Conservation (phyloP, 768 basidiomycete species). For the Symmetrospora coprosmae region DNA sequence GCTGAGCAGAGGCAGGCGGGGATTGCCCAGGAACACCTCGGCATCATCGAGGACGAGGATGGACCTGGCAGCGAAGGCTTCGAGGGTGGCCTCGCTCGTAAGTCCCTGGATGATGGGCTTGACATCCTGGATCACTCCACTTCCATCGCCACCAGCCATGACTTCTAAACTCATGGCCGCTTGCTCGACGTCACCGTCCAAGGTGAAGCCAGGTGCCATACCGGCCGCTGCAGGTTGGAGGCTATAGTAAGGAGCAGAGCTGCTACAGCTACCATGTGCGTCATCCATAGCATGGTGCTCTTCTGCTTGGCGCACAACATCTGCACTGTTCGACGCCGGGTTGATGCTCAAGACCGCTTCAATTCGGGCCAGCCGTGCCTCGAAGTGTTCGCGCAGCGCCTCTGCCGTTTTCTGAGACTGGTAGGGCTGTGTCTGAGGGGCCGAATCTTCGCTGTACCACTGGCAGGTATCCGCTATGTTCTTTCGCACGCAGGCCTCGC, state of each 20-base stretch:
- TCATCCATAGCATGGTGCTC: slow-evolving; percentile 4
- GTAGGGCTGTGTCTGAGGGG: not conserved
- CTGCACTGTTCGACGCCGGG: not conserved
- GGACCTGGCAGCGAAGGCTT: not conserved
- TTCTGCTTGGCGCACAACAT: not conserved
- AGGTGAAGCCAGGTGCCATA: too few relatives aligned
- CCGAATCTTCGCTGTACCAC: not conserved
- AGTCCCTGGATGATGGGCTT: not conserved
- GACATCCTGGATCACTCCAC: not conserved
- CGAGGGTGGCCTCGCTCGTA: not conserved
- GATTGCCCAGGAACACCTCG: not conserved
- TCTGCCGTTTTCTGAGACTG: not conserved
- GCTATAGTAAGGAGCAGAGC: too few relatives aligned
- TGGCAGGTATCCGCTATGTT: not conserved
- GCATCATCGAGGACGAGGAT: not conserved
- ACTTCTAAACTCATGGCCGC: slow-evolving; percentile 16
- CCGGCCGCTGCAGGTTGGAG: too few relatives aligned
- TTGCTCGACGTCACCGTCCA: slow-evolving; percentile 6
- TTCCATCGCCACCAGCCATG: not conserved
- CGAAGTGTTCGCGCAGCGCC: slow-evolving; percentile 5
- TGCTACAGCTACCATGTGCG: too few relatives aligned
- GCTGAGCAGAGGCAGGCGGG: not conserved
- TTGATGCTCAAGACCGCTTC: not conserved
- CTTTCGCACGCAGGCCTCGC: not conserved
- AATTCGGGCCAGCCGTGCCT: not conserved